Evolutionary conservation across 108 stramenopile genomes (phyloP).

Genomic region (Discostella stelligeroides): DNA sequence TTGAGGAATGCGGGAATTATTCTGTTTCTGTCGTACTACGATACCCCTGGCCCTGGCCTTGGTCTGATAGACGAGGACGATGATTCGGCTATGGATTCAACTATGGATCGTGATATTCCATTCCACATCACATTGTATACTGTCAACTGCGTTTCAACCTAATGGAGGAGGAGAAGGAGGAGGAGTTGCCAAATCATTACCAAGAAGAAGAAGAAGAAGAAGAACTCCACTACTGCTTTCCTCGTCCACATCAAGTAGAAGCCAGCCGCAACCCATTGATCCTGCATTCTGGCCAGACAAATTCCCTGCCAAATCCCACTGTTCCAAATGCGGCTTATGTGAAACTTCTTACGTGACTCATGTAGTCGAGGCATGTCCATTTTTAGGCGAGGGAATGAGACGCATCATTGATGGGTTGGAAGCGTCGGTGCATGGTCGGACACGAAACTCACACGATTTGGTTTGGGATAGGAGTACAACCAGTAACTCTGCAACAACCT

Average conservation of each 20-base stretch:
- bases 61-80: no score
- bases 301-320: slow-evolving; percentile 80
- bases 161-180: neutral
- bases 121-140: neutral
- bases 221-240: no score
- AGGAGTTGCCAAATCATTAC: no score
- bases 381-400: slow-evolving; percentile 66
- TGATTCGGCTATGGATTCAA: no score
- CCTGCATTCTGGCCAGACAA: slow-evolving; percentile 69
- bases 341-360: slow-evolving; percentile 76
- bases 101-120: neutral
- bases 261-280: slow-evolving; percentile 66
- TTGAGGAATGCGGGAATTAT: no score
- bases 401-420: slow-evolving; percentile 69
- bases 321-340: slow-evolving; percentile 80
- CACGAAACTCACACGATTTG: slow-evolving; percentile 42
- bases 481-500: neutral
- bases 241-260: neutral
- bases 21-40: no score
- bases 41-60: no score
- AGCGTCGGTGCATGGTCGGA: slow-evolving; percentile 59
- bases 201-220: no score
- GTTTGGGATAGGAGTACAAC: slow-evolving; percentile 45
- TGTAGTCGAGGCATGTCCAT: slow-evolving; percentile 73
- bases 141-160: neutral